A percentile compares a stretch with the other conserved stretches of the same genome.
phyloP scores from a whole-genome alignment of 1,284 basidiomycete genomes.

The Melampsora larici-populina region DNA sequence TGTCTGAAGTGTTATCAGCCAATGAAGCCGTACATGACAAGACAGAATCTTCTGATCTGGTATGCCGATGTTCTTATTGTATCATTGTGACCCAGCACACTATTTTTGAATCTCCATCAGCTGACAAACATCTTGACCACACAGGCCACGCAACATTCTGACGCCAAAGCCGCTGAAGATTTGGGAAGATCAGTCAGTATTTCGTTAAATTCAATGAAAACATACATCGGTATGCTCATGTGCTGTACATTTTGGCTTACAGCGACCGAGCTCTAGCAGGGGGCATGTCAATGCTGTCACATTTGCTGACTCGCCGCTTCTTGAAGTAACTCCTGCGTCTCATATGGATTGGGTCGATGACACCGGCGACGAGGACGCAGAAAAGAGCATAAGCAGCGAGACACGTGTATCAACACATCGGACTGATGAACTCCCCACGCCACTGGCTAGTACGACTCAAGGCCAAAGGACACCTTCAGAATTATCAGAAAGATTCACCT shows the following conservation, averaged over 20 bases:
- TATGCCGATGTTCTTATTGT: no score
- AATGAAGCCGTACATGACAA: no score
- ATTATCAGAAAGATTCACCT: conserved; percentile 23
- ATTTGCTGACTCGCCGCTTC: conserved; percentile 31
- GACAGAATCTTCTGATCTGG: no score
- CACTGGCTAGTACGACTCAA: conserved; percentile 33
- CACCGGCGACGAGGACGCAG: not conserved
- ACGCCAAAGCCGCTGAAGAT: not conserved
- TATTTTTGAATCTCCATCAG: no score
- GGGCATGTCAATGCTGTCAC: conserved; percentile 11
- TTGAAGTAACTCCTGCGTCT: not conserved
- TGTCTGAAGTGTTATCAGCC: no score
- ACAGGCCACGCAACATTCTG: no score
- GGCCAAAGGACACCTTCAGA: conserved; percentile 39
- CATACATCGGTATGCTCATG: no score
- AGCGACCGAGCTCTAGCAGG: not conserved
- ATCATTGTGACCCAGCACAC: no score
- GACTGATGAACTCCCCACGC: conserved; percentile 29
- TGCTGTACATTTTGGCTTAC: not conserved
- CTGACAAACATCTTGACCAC: no score
- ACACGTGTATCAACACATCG: not conserved
- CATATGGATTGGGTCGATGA: conserved; percentile 7
- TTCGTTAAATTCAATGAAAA: not conserved
- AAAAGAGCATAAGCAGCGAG: no score
- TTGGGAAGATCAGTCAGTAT: not conserved